Evolutionary conservation across 2,329 filamentous ascomycete genomes (phyloP).

Genomic region (Aspergillus sp.): DNA sequence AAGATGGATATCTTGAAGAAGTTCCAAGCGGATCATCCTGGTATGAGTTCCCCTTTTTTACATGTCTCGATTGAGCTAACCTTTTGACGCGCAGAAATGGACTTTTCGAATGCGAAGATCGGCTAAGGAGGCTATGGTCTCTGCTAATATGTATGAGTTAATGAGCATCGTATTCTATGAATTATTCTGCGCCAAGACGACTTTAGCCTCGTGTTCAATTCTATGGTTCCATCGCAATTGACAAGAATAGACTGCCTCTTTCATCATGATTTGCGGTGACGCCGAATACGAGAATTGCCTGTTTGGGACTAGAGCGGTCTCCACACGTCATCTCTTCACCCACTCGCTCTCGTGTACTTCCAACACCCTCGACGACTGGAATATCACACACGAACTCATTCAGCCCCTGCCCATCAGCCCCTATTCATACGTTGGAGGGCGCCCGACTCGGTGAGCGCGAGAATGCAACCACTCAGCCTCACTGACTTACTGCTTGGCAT

Average conservation of each 20-base stretch:
- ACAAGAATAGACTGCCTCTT: not conserved
- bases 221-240: too few species aligned
- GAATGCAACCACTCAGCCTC: not conserved
- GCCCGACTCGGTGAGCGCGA: not conserved
- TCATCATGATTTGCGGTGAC: not conserved
- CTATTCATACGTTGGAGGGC: not conserved
- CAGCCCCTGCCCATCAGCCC: not conserved
- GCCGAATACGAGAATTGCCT: constrained; percentile 21
- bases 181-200: not conserved
- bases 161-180: constrained; percentile 4
- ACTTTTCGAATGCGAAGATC: constrained; percentile 65
- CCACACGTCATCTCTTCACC: not conserved
- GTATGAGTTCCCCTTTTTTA: constrained; percentile 21
- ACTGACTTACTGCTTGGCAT: not conserved
- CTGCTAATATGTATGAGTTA: constrained; percentile 21
- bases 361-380: not conserved
- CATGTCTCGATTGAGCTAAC: not conserved
- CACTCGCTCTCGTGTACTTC: not conserved
- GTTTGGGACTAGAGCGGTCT: constrained; percentile 14
- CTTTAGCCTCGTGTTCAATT: too few species aligned
- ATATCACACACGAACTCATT: not conserved
- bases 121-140: constrained; percentile 30
- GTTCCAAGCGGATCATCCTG: constrained; percentile 77
- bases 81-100: constrained; percentile 53
- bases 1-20: constrained; percentile 90